Base-by-base conservation (phyloP, 2,329 filamentous ascomycete species). In the Penicillium sp. region DNA sequence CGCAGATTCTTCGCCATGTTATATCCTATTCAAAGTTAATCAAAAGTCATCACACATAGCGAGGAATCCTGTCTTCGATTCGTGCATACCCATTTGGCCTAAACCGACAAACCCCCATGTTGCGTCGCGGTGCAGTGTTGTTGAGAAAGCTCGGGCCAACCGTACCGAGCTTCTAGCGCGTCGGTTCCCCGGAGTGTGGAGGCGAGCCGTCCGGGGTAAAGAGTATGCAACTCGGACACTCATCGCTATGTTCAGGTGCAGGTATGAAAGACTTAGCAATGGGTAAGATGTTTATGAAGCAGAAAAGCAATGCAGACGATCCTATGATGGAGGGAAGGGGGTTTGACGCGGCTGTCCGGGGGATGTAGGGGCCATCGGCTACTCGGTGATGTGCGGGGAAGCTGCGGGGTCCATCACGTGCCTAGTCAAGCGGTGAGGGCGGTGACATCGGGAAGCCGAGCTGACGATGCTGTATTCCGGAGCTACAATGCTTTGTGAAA, bases 1-100 rank as follows among this genome's bases (percentile, higher is more conserved):
- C 84, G 78, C 4, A 89, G 74, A 60, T 88, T 89, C 66, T 77
- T 80, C 31, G 86, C 86, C 86, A 89, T 89, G 42, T 83, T 81
- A 57, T 83, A 88, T 42, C 86, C 84, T 86, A 44, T 5, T 8
- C 6, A 12, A n/a, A 4, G 5, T 40, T 41, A 46, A 28, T 38
- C 35, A 20, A 23, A 18, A 9, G 15, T 20, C 10, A 20, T 13
- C 18, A 5, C 3, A 27, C 24, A 27, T n/a, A 3, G 23, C 20
- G 24, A 40, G 18, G 3, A 12, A 27, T 37, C 10, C 8, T 4
- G n/a, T 23, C 38, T 40, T 44, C 46, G 27, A 44, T 9, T n/a
- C 23, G 9, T 27, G 70, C 73, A 38, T 71, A 81, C 79, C 80
- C 80, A 83, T 83, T 65, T 80, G 78, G 12, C 80, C 80, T 39